Evolutionary conservation across 2,329 filamentous ascomycete genomes (phyloP).

Genomic region (Aplosporella prunicola): DNA sequence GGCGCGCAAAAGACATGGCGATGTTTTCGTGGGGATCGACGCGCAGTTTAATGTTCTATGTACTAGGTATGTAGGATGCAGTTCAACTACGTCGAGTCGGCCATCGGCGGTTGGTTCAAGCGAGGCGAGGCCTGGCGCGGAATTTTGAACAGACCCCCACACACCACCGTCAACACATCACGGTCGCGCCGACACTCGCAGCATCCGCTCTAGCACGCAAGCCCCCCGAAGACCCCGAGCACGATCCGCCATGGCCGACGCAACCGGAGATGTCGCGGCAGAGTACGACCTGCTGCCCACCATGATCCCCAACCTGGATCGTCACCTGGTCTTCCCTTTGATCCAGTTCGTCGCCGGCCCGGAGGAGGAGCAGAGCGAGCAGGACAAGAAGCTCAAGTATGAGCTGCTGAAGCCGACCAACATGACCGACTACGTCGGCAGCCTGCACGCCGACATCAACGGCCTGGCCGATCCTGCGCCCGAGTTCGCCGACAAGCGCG

Average conservation of each 20-base stretch:
- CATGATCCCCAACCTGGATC: slow-evolving; percentile 84
- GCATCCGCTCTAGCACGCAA: neutral
- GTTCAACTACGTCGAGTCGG: neutral
- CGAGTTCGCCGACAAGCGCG: slow-evolving; percentile 81
- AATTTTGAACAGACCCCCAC: slow-evolving; percentile 9
- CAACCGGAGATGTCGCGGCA: slow-evolving; percentile 47
- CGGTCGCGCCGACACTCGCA: slow-evolving; percentile 4
- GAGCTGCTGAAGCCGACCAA: slow-evolving; percentile 93
- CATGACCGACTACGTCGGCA: slow-evolving; percentile 97
- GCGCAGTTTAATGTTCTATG: neutral
- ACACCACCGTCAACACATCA: slow-evolving; percentile 13
- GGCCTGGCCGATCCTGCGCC: slow-evolving; percentile 65
- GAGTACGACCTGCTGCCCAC: slow-evolving; percentile 77
- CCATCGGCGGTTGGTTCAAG: slow-evolving; percentile 7
- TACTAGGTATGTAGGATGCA: neutral
- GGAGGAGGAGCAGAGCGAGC: slow-evolving; percentile 63
- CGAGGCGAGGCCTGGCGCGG: slow-evolving; percentile 11
- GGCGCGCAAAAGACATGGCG: slow-evolving; percentile 27
- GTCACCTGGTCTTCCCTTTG: slow-evolving; percentile 91
- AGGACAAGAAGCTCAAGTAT: slow-evolving; percentile 80
- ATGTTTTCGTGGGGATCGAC: neutral
- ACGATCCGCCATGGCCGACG: slow-evolving; percentile 29
- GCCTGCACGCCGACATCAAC: slow-evolving; percentile 83
- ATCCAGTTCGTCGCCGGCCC: slow-evolving; percentile 83
- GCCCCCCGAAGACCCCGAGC: neutral